Evolutionary conservation across 2,329 filamentous ascomycete genomes (phyloP), one percentile per base, ranked within the genome.

Genomic region (Fusarium lateritium): DNA sequence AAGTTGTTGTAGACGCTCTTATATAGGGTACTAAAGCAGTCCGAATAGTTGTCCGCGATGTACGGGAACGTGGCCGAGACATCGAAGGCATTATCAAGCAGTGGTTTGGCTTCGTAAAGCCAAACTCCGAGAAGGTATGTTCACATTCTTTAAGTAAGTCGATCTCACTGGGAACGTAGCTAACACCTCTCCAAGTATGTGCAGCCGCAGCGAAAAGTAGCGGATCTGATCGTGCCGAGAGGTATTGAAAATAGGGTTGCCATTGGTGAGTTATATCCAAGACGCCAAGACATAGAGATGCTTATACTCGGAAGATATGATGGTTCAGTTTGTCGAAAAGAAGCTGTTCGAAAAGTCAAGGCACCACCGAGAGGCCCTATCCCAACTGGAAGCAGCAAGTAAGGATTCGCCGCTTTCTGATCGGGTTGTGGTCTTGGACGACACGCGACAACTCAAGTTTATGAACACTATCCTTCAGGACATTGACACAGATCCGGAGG

Each of bases 71-170:
- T 75, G 95, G 93, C 5, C 88, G 96, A 76, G 95, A 97, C 75
- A 92, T 98, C 58, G 92, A 98, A 77, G 96, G 96, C 40, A 95
- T 94, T 75, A 94, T 99, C 79, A 98, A 98, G 80, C 96, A 99
- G 79, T 99, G 96, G 96, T 98, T 98, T 78, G 84, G 83, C 13
- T 99, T 92, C 77, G 96, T 99, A 43, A 99, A 99, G 80, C 96
- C 96, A 5, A 98, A 98, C 76, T 98, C 97, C 75, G 92, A 95
- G 79, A 93, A 92, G 80, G 86, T 86, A 76, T 56, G 74, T 21
- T 4, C 10, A 28, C 24, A 14, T 5, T 26, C 17, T 13, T 15
- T 21, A 6, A n/a, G n/a, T 26, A 14, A 39, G 19, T 14, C 38
- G 11, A n/a, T 3, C 5, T 19, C 21, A 17, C 4, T 39, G 5